Base-by-base conservation (phyloP, 2,329 filamentous ascomycete species). In the Aspergillus hortae region DNA sequence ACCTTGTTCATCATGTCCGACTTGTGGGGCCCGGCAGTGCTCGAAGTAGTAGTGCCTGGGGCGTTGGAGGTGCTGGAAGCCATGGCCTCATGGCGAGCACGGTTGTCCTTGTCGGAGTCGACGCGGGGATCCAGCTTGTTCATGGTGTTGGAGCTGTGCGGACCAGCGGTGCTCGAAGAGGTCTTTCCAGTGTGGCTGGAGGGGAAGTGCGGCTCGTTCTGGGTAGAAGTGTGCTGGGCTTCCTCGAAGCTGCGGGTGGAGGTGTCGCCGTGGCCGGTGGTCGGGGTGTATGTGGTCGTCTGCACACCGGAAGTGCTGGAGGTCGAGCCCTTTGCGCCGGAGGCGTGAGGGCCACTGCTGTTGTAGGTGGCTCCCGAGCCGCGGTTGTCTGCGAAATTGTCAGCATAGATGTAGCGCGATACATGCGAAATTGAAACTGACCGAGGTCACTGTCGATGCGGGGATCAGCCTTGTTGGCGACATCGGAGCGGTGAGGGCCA, bases 391-490 rank as follows among this genome's bases (percentile, higher is more conserved):
- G n/a, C 2, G 35, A 14, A 12, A 44, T 5, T 3, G 25, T 47
- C 47, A 38, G 45, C 4, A 9, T 2, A 6, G 4, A 4, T 11
- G 6, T 7, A 4, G 9, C 7, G 19, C 21, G 2, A 4, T 17
- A 25, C 3, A 2, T 11, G 19, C 19, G 7, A 30, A 14, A 17
- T 23, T n/a, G 17, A 17, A 17, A 54, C 48, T n/a, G 45, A 56
- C 54, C 56, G 42, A 40, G 35, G 35, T 56, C 51, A 25, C 51
- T 54, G 49, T 59, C 55, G 23, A 61, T 46, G 27, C 79, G 73
- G 21, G 80, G 80, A 57, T 83, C 80, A 2, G 66, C 61, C 32
- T 78, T 76, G 66, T 83, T 83, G n/a, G 69, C 70, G 4, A 70
- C 2, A 42, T 74, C 73, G 23, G 70, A 73, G 53, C 53, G 57